phyloP scores from a whole-genome alignment of 1,284 basidiomycete species.

The Ustilago hordei region DNA sequence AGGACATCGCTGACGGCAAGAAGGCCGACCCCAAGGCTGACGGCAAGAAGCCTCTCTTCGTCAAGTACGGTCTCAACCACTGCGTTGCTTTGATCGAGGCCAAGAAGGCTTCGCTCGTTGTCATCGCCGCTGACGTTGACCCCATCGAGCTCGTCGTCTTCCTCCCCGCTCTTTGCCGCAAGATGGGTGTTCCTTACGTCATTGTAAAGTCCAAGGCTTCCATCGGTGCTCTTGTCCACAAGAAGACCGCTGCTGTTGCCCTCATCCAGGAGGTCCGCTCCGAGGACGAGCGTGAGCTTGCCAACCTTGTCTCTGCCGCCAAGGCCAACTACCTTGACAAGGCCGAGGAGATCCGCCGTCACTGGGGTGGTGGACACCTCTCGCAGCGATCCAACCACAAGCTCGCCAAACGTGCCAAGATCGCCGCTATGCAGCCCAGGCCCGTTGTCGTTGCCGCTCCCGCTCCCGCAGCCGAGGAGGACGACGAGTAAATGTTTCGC shows the following conservation, averaged over 20 bases:
- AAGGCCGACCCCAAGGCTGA: slow-evolving; percentile 69
- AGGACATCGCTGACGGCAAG: slow-evolving; percentile 78
- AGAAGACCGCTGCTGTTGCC: slow-evolving; percentile 94
- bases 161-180: slow-evolving; percentile 96
- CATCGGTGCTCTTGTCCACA: slow-evolving; percentile 95
- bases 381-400: slow-evolving; percentile 92
- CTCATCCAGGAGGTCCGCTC: slow-evolving; percentile 92
- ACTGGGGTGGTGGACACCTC: slow-evolving; percentile 96
- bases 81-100: slow-evolving; percentile 88
- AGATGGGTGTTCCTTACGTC: slow-evolving; percentile 98
- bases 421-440: slow-evolving; percentile 73
- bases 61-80: slow-evolving; percentile 98
- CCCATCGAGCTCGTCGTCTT: slow-evolving; percentile 95
- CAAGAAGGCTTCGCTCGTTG: slow-evolving; percentile 96
- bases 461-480: slow-evolving; percentile 34
- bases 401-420: slow-evolving; percentile 94
- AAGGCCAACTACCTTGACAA: slow-evolving; percentile 98
- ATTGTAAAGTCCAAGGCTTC: slow-evolving; percentile 97
- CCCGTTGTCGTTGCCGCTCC: slow-evolving; percentile 41
- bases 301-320: slow-evolving; percentile 89
- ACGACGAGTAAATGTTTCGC: slow-evolving; percentile 50
- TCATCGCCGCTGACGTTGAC: slow-evolving; percentile 98
- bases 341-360: slow-evolving; percentile 88
- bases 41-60: slow-evolving; percentile 87
- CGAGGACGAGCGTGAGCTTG: slow-evolving; percentile 93